Base-by-base conservation (phyloP, 2,329 filamentous ascomycete species). In the Dothistroma pini region DNA sequence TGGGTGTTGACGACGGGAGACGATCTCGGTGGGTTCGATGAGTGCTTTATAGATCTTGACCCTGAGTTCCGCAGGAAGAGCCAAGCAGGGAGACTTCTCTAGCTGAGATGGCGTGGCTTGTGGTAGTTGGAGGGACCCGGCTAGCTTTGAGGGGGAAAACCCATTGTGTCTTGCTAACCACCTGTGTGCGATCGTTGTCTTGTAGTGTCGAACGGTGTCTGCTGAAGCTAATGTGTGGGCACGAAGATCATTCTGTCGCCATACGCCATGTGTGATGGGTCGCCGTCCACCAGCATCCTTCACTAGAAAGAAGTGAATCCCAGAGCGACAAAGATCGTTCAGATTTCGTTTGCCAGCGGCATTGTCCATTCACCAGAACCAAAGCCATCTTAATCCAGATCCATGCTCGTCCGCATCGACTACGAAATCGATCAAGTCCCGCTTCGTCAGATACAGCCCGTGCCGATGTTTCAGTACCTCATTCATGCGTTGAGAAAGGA, bases 331-430 rank as follows among this genome's bases (percentile, higher is more conserved):
- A 38, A 38, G 3, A 38, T 38, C 34, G 14, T 38, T 11, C 14
- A 11, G 34, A 38, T 38, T 11, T 10, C 9, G 34, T 4, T 11
- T 11, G 14, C 34, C 34, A 10, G 14, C 34, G 34, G 14, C 9
- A 11, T 19, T n/a, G n/a, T 3, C 41, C n/a, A 44, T 44, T 56
- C 54, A 65, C 63, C 63, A 66, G 51, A 50, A 66, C 51, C 63
- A 64, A 29, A 66, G 22, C 64, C 64, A 66, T 31, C 62, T 44
- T 53, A 66, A 41, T 21, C 57, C 59, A 2, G 56, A 52, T n/a
- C 62, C 62, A 58, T 66, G 62, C 32, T 59, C 53, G 35, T 64
- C 57, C 14, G 54, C 44, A 14, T 64, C 56, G 7, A 19, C 34
- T 5, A 64, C 50, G 34, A 65, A 59, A 1, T 61, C 57, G 6